Evolutionary conservation across 2,329 filamentous ascomycete species (phyloP), one percentile per base, ranked within the genome.

Genomic region (Aaosphaeria pasadenensis): DNA sequence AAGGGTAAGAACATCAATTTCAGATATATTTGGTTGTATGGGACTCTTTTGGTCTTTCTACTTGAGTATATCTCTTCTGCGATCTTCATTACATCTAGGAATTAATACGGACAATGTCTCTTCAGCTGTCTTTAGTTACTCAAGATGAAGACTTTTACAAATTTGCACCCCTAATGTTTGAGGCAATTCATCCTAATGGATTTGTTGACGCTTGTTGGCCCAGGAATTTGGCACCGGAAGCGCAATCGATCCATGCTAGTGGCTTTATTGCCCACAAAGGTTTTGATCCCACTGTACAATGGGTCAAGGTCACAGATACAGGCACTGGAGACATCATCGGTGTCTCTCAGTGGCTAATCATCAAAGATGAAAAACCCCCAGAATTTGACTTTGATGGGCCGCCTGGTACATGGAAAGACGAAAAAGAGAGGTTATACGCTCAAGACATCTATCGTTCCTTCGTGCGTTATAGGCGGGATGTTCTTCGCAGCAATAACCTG

Each of bases 291-390:
- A 45, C 36, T 39, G 11, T 33, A 11, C 11, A 39, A 29, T 52
- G 47, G 49, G 7, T 5, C 24, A 52, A 52, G 44, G 42, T 46
- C 11, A 49, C 42, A 6, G 49, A 52, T 30, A 49, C 49, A 6
- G 42, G 30, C 6, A 49, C 47, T 29, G 46, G 47, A n/a, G 39
- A 52, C 30, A 52, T 52, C 24, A 38, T 52, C 32, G 49, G 49
- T 7, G 49, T 35, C 7, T 39, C 49, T n/a, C 31, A 40, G 33
- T 52, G 49, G 49, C 6, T 39, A 5, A 39, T 52, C 30, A 30
- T 28, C 24, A 28, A 40, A 30, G 44, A 49, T 17, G 13, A 42
- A 11, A 52, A 52, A 32, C 47, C 49, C 5, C 24, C 11, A 17
- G 46, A 35, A 17, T 5, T 28, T 11, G 36, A 45, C 24, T 30